A percentile compares a stretch with the other conserved stretches of the same genome.
Conservation (phyloP, 345 rosid species). For the Salix arbutifolia region DNA sequence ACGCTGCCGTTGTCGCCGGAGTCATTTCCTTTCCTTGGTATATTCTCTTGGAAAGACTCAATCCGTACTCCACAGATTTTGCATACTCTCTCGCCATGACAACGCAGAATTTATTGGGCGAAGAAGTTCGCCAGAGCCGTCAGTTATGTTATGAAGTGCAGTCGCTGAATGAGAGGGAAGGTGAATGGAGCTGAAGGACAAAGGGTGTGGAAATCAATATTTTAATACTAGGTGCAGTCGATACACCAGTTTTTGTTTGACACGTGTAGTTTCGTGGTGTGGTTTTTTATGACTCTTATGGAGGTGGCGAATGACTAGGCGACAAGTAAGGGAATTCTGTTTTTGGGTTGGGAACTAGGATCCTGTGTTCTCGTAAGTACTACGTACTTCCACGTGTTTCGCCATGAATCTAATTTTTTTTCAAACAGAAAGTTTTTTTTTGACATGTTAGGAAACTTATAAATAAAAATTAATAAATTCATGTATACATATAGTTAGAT, state of each 20-base stretch:
- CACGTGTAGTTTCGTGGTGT: background rate
- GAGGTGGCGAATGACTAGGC: background rate
- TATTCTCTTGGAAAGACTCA: slow-evolving; percentile 21
- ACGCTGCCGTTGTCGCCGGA: slow-evolving; percentile 4
- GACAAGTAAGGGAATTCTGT: background rate
- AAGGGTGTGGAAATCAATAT: background rate
- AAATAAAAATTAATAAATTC: no score
- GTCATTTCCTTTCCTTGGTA: slow-evolving; percentile 21
- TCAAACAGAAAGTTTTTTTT: no score
- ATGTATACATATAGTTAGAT: no score
- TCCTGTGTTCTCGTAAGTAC: background rate
- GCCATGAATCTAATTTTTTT: no score
- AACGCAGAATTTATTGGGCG: background rate
- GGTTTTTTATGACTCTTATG: background rate
- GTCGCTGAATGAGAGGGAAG: background rate
- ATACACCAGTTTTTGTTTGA: background rate
- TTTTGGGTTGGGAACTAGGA: background rate
- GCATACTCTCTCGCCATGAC: slow-evolving; percentile 17
- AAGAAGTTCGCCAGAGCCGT: background rate
- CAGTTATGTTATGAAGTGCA: background rate
- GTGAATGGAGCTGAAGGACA: background rate
- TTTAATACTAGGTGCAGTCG: background rate
- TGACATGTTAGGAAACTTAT: no score
- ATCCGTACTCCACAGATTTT: slow-evolving; percentile 15
- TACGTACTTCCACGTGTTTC: no score